Percentiles rank a stretch among this genome's conserved stretches.
phyloP scores from a whole-genome alignment of 139 green algal genomes.

The Tetraselmis chui region DNA sequence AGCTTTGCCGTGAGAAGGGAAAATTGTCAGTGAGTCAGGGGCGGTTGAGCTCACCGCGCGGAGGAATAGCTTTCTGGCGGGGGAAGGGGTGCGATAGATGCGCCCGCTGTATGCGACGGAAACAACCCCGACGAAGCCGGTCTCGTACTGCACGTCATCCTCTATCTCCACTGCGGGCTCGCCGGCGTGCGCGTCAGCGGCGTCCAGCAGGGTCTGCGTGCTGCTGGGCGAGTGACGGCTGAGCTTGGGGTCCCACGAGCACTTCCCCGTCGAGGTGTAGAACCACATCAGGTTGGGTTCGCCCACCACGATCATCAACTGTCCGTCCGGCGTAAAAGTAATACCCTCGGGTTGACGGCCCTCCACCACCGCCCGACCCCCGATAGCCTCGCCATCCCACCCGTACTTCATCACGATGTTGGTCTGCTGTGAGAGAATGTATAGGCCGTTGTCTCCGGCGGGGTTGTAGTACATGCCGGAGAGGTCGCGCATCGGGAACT shows the following conservation, averaged over 20 bases:
- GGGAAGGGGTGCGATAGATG: background rate
- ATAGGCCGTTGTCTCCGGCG: background rate
- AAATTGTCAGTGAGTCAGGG: too few species aligned
- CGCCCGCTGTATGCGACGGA: background rate
- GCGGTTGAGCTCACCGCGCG: background rate
- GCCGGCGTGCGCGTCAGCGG: background rate
- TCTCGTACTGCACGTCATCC: background rate
- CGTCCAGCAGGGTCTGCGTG: background rate
- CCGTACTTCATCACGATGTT: background rate
- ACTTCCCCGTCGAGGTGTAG: background rate
- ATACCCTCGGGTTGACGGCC: background rate
- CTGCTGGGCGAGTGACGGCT: background rate
- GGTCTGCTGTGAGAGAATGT: background rate
- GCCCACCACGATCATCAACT: background rate
- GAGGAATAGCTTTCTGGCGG: background rate
- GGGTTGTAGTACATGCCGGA: background rate
- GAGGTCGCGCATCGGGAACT: background rate
- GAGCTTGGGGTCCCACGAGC: background rate
- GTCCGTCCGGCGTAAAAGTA: background rate
- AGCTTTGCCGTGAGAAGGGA: too few species aligned
- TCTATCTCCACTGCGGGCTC: background rate
- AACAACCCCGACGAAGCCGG: background rate
- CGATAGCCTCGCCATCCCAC: background rate
- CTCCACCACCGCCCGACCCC: background rate
- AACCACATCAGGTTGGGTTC: background rate